phyloP scores from a whole-genome alignment of 805 yeast species.

The Metschnikowia shivogae region DNA sequence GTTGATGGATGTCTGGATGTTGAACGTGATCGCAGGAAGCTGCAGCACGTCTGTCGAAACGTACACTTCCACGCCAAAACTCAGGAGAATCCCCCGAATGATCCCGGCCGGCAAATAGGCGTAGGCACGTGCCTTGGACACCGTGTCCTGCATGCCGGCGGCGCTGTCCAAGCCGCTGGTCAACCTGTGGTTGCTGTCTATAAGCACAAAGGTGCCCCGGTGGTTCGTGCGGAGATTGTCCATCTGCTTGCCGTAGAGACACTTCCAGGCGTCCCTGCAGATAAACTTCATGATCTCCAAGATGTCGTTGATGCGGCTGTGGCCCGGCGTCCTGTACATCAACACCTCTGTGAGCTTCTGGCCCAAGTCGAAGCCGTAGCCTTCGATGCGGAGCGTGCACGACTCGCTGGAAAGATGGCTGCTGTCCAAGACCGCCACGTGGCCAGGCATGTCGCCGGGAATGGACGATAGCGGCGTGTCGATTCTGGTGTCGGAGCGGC shows the following conservation, averaged over 20 bases:
- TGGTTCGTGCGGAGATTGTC: conserved; percentile 92
- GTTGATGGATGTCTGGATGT: conserved; percentile 54
- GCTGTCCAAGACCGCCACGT: conserved; percentile 37
- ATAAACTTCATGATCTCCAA: conserved; percentile 86
- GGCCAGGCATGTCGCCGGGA: conserved; percentile 39
- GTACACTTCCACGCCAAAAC: conserved; percentile 62
- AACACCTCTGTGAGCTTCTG: conserved; percentile 48
- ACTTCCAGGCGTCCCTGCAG: conserved; percentile 88
- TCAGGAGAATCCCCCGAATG: conserved; percentile 65
- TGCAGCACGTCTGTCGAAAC: conserved; percentile 61
- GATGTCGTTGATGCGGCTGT: conserved; percentile 52
- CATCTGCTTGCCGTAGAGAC: conserved; percentile 77
- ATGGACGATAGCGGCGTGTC: conserved; percentile 26
- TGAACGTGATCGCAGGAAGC: conserved; percentile 68
- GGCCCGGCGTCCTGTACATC: conserved; percentile 37
- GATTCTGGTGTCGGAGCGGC: conserved; percentile 22
- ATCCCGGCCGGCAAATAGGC: conserved; percentile 75
- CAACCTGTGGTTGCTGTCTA: conserved; percentile 60
- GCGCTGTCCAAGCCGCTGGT: conserved; percentile 49
- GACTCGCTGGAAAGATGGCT: conserved; percentile 41
- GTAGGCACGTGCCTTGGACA: conserved; percentile 43
- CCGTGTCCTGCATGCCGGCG: conserved; percentile 41
- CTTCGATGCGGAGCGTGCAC: conserved; percentile 57
- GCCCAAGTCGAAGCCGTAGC: conserved; percentile 70
- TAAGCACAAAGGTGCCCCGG: conserved; percentile 74